A percentile compares a stretch with the other conserved stretches of the same genome.
Conservation (phyloP, 208 protist species). For the Sergeia podlipaevii region DNA sequence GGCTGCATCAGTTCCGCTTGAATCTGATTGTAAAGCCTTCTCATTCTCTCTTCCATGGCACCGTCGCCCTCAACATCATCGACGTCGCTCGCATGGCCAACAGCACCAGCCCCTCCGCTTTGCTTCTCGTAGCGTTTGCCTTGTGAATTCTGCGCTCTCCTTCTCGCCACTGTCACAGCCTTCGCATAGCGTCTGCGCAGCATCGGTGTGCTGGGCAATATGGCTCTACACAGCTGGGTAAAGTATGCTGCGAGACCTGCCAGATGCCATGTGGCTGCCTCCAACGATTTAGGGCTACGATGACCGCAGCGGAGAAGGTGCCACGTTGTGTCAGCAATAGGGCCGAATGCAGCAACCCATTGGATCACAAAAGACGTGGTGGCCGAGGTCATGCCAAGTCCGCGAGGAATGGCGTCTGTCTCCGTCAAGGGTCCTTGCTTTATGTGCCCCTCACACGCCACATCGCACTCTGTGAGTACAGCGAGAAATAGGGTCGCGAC, state of each 20-base stretch:
- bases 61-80: too few species aligned
- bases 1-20: neutral
- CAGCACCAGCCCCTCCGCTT: too few species aligned
- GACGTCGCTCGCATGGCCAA: too few species aligned
- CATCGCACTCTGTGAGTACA: too few species aligned
- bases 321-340: constrained; percentile 33
- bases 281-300: constrained; percentile 27
- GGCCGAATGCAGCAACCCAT: constrained; percentile 38
- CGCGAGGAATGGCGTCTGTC: too few species aligned
- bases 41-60: too few species aligned
- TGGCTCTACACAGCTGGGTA: constrained; percentile 1
- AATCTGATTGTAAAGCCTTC: neutral
- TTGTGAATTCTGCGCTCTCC: too few species aligned
- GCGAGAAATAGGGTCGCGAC: too few species aligned
- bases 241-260: constrained; percentile 47
- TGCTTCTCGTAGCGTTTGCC: too few species aligned
- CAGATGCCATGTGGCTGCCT: constrained; percentile 42
- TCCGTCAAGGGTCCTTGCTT: too few species aligned
- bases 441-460: too few species aligned
- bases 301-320: constrained; percentile 39
- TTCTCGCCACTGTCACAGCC: neutral
- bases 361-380: constrained; percentile 19
- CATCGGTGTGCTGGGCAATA: constrained; percentile 1
- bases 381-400: too few species aligned
- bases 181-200: neutral